A percentile compares a stretch with the other conserved stretches of the same genome.
Conservation (phyloP, 768 basidiomycete species). For the Boletus sp. region DNA sequence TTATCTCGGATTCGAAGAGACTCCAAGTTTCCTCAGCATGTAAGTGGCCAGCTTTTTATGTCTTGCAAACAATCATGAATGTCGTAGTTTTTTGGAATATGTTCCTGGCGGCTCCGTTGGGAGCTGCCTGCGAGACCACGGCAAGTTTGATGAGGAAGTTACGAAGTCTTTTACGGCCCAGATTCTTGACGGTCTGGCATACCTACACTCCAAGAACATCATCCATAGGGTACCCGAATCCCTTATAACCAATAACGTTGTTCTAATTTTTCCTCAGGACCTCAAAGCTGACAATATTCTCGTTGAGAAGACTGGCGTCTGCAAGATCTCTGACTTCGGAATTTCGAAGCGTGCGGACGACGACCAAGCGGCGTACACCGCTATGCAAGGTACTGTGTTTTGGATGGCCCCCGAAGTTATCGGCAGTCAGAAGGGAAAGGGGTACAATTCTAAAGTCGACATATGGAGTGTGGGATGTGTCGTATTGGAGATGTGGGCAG, state of each 20-base stretch:
- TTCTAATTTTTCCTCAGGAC: constrained; percentile 52
- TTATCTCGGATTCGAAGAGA: constrained; percentile 94
- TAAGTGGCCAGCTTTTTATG: constrained; percentile 40
- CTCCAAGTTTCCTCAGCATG: constrained; percentile 87
- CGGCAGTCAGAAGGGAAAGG: constrained; percentile 74
- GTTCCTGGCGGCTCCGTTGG: constrained; percentile 97
- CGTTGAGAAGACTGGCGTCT: constrained; percentile 86
- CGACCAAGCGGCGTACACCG: constrained; percentile 77
- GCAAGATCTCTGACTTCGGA: constrained; percentile 98
- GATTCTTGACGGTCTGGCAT: constrained; percentile 88
- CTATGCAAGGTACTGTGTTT: constrained; percentile 97
- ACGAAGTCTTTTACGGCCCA: constrained; percentile 91
- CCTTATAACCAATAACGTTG: not conserved
- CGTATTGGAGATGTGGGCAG: constrained; percentile 99
- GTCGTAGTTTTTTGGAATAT: constrained; percentile 90
- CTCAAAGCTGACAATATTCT: constrained; percentile 98
- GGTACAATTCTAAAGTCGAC: constrained; percentile 96
- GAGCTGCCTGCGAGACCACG: constrained; percentile 85
- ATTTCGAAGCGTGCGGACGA: constrained; percentile 97
- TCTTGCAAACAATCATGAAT: constrained; percentile 1
- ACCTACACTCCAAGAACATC: constrained; percentile 89
- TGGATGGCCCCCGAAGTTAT: constrained; percentile 99
- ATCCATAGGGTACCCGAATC: constrained; percentile 74
- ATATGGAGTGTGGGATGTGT: constrained; percentile 99
- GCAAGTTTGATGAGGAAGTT: constrained; percentile 89